Percentiles rank a stretch among this genome's conserved stretches.
Evolutionary conservation across 345 rosid species (phyloP).

Genomic region (Syzygium jambos): DNA sequence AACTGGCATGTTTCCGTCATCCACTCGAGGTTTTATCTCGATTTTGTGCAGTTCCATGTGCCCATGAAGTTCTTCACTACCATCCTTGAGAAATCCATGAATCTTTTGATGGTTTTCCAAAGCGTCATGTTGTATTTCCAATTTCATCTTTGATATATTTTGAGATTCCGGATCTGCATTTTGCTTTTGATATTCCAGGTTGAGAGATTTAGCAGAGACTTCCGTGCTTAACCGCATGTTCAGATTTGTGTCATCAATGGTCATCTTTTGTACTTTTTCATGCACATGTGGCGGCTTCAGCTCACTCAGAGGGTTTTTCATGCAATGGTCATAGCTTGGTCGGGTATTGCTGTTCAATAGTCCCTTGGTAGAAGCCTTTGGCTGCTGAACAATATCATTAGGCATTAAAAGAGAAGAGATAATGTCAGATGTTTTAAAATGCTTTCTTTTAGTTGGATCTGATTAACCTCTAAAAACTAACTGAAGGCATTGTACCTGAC

Average conservation of each 20-base stretch:
- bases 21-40: constrained; percentile 12
- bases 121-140: constrained; percentile 9
- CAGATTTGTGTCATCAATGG: constrained; percentile 11
- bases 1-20: constrained; percentile 1
- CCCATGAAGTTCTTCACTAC: constrained; percentile 9
- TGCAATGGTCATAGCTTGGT: constrained; percentile 9
- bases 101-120: constrained; percentile 17
- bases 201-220: background rate
- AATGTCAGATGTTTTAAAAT: background rate
- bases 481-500: constrained; percentile 36
- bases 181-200: constrained; percentile 11
- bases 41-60: constrained; percentile 7
- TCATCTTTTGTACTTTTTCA: constrained; percentile 9
- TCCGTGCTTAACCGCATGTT: background rate
- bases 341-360: constrained; percentile 26
- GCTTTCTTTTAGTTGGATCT: background rate
- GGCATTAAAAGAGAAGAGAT: background rate
- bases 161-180: constrained; percentile 9
- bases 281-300: constrained; percentile 17
- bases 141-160: constrained; percentile 11
- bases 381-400: constrained; percentile 39
- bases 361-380: constrained; percentile 36
- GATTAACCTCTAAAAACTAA: background rate
- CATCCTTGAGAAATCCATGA: constrained; percentile 11
- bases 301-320: constrained; percentile 21